Base-by-base conservation (phyloP, 805 yeast species). In the Ascoidea asiatica region DNA sequence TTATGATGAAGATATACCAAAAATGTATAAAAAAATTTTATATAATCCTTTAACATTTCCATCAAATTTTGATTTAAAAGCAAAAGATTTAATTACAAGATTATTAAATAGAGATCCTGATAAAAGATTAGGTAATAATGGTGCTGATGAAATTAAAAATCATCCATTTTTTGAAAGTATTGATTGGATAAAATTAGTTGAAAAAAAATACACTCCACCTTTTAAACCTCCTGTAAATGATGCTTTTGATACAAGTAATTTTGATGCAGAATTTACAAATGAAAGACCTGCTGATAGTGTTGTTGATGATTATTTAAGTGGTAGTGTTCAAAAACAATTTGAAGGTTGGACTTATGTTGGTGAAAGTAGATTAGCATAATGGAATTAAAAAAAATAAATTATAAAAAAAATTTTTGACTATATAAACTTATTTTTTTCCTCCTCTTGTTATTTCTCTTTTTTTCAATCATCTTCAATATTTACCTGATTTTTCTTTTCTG, bases 271-370 rank as follows among this genome's bases (percentile, higher is more conserved):
- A 57, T 92, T 92, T 58, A 92, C 98, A 4, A 81, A 71, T 56
- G 97, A 92, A 56, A 78, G 81, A 53, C 97, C 98, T 4, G 81
- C 86, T 52, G 98, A 92, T 60, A 84, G 95, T 49, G 97, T 92
- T 11, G 96, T 89, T 17, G 95, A 89, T 59, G 95, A 86, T 56
- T 86, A 75, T 53, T 71, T 92, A 50, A 84, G 94, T 56, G 97
- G 88, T 54, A 77, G 89, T 54, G 96, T 92, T n/a, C 98, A 92
- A 63, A 79, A 83, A 59, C 97, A 92, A 64, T 92, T 92, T 69
- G 97, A 96, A 41, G 97, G 98, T 5, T 92, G 98, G 98, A 90
- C 97, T 2, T 90, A 89, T 62, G 85, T 81, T 41, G 94, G 92
- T 8, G 52, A 49, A 42, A 49, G 47, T 37, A 49, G 41, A 21